Evolutionary conservation across 2,329 filamentous ascomycete genomes (phyloP).

Genomic region (Bipolaris victoriae): DNA sequence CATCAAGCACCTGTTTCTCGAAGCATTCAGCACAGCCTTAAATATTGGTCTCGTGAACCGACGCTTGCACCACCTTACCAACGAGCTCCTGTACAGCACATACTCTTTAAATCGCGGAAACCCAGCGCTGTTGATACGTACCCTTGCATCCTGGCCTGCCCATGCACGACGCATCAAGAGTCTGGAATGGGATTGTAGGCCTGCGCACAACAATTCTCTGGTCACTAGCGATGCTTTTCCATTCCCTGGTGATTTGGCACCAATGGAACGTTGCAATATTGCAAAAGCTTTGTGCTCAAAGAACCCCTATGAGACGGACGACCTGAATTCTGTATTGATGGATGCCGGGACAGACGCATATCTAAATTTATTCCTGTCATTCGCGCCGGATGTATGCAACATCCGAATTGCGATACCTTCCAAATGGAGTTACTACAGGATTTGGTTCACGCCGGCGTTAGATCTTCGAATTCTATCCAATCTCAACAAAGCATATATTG

Average conservation of each 20-base stretch:
- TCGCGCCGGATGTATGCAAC: slow-evolving; percentile 1
- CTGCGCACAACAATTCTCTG: not conserved
- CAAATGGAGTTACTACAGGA: not conserved
- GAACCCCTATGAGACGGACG: not conserved
- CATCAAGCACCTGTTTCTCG: not conserved
- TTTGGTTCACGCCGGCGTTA: slow-evolving; percentile 7
- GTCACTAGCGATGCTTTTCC: not conserved
- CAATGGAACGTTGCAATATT: not conserved
- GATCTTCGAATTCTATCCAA: slow-evolving; percentile 2
- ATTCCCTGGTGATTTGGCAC: not conserved
- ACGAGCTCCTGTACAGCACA: not conserved
- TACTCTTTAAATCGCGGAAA: not conserved
- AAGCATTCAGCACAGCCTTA: not conserved
- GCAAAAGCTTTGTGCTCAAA: not conserved
- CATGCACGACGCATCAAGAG: slow-evolving; percentile 1
- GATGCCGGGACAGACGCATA: not conserved
- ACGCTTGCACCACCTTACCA: slow-evolving; percentile 7
- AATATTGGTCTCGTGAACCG: slow-evolving; percentile 8
- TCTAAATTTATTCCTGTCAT: not conserved
- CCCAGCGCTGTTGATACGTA: slow-evolving; percentile 9
- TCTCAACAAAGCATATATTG: not conserved
- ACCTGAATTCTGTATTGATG: not conserved
- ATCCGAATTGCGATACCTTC: not conserved
- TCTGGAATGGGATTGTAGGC: slow-evolving; percentile 8
- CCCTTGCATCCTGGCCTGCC: slow-evolving; percentile 5